These are phyloP conservation scores for Podochytrium sp. DNA, from an alignment of 192 early-diverging fungal species.

Conservation along the genomic window DNA sequence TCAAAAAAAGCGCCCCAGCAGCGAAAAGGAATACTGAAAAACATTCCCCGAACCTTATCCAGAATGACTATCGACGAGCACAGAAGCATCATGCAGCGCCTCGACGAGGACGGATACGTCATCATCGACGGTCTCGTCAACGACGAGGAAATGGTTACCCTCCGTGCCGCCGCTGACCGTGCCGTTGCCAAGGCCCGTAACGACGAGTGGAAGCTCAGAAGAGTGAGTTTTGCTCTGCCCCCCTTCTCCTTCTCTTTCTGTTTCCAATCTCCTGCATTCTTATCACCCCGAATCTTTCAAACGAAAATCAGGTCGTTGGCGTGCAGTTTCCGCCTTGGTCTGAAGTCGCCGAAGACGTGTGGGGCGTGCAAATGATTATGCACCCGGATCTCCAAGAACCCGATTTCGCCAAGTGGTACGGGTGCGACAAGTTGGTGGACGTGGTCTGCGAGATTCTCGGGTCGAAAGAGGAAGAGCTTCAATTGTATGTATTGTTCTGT, in stretches of 20 bases:
- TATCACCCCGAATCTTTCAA: background rate
- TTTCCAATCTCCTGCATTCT: too few relatives aligned
- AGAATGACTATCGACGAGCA: background rate
- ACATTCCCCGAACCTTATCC: too few relatives aligned
- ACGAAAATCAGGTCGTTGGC: conserved; percentile 42
- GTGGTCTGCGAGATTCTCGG: conserved; percentile 49
- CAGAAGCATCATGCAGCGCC: conserved; percentile 10
- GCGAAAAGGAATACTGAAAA: too few relatives aligned
- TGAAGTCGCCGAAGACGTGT: conserved; percentile 45
- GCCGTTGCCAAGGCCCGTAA: conserved; percentile 40
- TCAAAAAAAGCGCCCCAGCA: too few relatives aligned
- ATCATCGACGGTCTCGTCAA: conserved; percentile 47
- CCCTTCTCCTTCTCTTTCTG: background rate
- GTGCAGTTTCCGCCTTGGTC: conserved; percentile 56
- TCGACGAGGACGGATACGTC: conserved; percentile 49
- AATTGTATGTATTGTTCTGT: conserved; percentile 36
- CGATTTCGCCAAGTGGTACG: conserved; percentile 53
- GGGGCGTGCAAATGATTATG: conserved; percentile 55
- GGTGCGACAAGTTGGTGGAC: conserved; percentile 36
- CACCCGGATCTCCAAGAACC: conserved; percentile 52
- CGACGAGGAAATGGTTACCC: conserved; percentile 33
- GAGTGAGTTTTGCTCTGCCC: conserved; percentile 24
- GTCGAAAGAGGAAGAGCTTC: conserved; percentile 38
- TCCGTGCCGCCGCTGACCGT: conserved; percentile 47
- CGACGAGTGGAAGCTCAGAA: conserved; percentile 45